Base-by-base conservation (phyloP, 371 early-diverging fungal genomes). In the Mucor lusitanicus region DNA sequence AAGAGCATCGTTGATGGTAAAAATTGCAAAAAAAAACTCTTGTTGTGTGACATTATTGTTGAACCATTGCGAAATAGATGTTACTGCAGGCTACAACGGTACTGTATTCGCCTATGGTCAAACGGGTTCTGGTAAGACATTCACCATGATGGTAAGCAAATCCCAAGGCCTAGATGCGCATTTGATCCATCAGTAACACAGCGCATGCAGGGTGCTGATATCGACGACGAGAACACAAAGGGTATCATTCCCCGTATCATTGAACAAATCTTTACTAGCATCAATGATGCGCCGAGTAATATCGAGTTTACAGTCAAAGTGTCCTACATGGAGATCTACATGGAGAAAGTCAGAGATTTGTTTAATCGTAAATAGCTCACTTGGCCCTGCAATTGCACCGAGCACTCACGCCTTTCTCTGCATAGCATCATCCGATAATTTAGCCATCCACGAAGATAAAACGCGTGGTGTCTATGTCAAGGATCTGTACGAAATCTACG, bases 61-160 rank as follows among this genome's bases (percentile, higher is more conserved):
- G 11, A 39, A 59, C 39, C 8, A 4, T 37, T 55, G 46, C n/a
- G 21, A 21, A 46, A 50, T 64, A 87, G 88, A 88, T 77, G 89
- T 92, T 62, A 88, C 91, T 73, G 88, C 89, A 59, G 92, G 93
- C 74, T 93, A 93, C 79, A 98, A 98, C 84, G 98, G 98, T 53
- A 99, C 99, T 3, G 94, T 99, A n/a, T 99, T 99, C 77, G 99
- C 98, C 40, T 99, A 97, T 78, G 98, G 98, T 70, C 98, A 97
- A 78, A 97, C 97, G 3, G 99, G 99, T 67, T 91, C 94, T 58
- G 99, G 99, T 80, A 99, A 99, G 88, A 99, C 99, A 6, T 95
- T 95, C 81, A 99, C 99, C 11, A 99, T 99, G 99, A 96, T 97
- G 97, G 50, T 57, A 68, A 40, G 21, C 67, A 27, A 44, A 40